These are phyloP conservation scores for Cyclanthera cordifolia DNA, from an alignment of 306 rosid genomes.

Conservation along the genomic window DNA sequence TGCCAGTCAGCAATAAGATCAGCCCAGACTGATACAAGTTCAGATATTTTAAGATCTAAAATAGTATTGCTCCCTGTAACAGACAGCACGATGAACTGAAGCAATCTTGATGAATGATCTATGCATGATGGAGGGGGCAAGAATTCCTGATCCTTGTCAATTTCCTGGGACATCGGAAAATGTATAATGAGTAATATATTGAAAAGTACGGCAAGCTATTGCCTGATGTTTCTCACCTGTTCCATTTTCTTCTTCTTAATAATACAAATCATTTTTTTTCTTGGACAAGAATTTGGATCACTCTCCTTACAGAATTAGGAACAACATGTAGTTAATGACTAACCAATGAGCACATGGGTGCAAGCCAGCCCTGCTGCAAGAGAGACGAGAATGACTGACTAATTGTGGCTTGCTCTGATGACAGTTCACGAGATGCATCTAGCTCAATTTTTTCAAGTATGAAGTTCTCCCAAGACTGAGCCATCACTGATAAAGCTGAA, in stretches of 20 bases:
- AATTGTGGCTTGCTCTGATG: constrained; percentile 37
- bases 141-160: constrained; percentile 33
- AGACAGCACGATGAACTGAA: constrained; percentile 43
- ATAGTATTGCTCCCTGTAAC: constrained; percentile 41
- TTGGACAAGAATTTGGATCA: neutral
- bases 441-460: constrained; percentile 45
- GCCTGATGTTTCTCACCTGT: neutral
- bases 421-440: constrained; percentile 35
- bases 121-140: constrained; percentile 47
- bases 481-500: constrained; percentile 62
- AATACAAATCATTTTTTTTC: neutral
- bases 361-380: constrained; percentile 78
- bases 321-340: constrained; percentile 20
- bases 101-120: constrained; percentile 62
- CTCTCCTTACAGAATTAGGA: neutral
- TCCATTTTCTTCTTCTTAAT: neutral
- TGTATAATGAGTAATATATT: neutral
- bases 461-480: constrained; percentile 58
- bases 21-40: constrained; percentile 68
- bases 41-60: constrained; percentile 56
- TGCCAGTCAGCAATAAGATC: constrained; percentile 71
- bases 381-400: constrained; percentile 56
- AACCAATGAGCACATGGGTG: constrained; percentile 38
- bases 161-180: constrained; percentile 19
- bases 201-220: neutral